These are phyloP conservation scores for Suillus fuscotomentosus DNA, from an alignment of 768 basidiomycete genomes.

Conservation along the genomic window DNA sequence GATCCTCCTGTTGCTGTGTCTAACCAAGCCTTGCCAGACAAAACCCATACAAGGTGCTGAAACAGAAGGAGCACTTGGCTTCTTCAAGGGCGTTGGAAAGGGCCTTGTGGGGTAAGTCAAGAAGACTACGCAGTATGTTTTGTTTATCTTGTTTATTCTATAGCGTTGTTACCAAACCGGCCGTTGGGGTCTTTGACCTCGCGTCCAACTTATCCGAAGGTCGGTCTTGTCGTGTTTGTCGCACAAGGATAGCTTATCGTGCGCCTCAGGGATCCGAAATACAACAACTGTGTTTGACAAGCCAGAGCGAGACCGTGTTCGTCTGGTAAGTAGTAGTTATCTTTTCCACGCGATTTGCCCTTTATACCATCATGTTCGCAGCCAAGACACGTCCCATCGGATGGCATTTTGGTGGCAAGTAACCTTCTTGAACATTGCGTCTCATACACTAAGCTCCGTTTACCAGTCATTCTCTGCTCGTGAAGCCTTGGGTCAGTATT, in stretches of 20 bases:
- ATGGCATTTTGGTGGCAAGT: constrained; percentile 84
- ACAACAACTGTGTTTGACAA: constrained; percentile 98
- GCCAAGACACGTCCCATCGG: constrained; percentile 84
- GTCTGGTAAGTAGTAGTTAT: constrained; percentile 52
- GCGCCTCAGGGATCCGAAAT: constrained; percentile 80
- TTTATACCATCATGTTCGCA: constrained; percentile 25
- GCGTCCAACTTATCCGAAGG: constrained; percentile 94
- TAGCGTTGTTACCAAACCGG: constrained; percentile 94
- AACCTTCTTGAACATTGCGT: background rate
- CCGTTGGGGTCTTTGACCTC: constrained; percentile 94
- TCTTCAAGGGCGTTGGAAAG: constrained; percentile 97
- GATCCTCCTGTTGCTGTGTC: constrained; percentile 5
- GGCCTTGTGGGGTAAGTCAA: constrained; percentile 81
- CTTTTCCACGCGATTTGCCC: background rate
- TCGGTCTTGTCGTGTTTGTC: constrained; percentile 22
- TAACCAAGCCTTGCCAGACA: constrained; percentile 48
- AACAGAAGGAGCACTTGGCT: constrained; percentile 88
- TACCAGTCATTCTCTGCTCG: constrained; percentile 81
- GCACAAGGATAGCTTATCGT: constrained; percentile 1
- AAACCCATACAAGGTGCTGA: constrained; percentile 98
- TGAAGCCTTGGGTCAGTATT: constrained; percentile 92
- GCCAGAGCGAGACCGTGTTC: constrained; percentile 81
- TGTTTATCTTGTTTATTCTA: background rate
- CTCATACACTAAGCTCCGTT: background rate
- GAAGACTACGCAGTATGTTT: constrained; percentile 3